Percentiles rank a stretch among this genome's conserved stretches.
Conservation (phyloP, 2,329 filamentous ascomycete genomes). For the Sphaerulina populicola region DNA sequence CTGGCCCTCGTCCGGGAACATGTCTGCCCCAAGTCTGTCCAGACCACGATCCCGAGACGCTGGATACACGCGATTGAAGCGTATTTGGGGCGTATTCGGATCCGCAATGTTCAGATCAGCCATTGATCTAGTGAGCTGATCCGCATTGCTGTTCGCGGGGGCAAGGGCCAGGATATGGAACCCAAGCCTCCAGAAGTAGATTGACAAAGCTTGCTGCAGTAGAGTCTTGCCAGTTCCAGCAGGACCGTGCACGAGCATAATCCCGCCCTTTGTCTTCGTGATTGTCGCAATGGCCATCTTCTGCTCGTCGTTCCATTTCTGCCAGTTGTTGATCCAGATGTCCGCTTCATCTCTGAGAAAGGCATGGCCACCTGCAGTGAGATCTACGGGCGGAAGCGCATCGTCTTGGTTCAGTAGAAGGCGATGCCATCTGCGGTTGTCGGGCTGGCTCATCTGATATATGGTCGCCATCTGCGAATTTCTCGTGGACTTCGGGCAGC, state of each 20-base stretch:
- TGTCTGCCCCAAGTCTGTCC: not conserved
- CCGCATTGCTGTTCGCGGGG: slow-evolving; percentile 17
- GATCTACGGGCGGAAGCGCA: slow-evolving; percentile 5
- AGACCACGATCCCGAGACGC: not conserved
- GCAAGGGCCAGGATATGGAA: slow-evolving; percentile 14
- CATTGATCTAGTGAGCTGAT: not conserved
- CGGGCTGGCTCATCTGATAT: not conserved
- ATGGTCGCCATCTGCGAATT: slow-evolving; percentile 13
- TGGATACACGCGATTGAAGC: not conserved
- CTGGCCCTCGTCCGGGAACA: not conserved
- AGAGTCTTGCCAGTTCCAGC: slow-evolving; percentile 20
- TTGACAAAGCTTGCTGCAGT: slow-evolving; percentile 15
- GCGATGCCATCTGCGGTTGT: slow-evolving; percentile 11
- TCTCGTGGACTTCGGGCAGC: slow-evolving; percentile 8
- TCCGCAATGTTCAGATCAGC: not conserved
- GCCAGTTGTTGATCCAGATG: slow-evolving; percentile 8
- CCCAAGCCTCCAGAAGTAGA: slow-evolving; percentile 17
- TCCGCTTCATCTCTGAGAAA: not conserved
- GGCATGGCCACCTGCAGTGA: not conserved
- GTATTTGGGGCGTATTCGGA: not conserved
- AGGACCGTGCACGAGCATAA: slow-evolving; percentile 9
- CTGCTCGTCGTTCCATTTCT: slow-evolving; percentile 16
- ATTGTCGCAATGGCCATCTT: slow-evolving; percentile 13
- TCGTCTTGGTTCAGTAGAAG: slow-evolving; percentile 21
- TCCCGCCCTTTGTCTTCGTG: slow-evolving; percentile 7